These are phyloP conservation scores for Tephrocybe sp. DNA, from an alignment of 768 basidiomycete genomes.

Conservation along the genomic window DNA sequence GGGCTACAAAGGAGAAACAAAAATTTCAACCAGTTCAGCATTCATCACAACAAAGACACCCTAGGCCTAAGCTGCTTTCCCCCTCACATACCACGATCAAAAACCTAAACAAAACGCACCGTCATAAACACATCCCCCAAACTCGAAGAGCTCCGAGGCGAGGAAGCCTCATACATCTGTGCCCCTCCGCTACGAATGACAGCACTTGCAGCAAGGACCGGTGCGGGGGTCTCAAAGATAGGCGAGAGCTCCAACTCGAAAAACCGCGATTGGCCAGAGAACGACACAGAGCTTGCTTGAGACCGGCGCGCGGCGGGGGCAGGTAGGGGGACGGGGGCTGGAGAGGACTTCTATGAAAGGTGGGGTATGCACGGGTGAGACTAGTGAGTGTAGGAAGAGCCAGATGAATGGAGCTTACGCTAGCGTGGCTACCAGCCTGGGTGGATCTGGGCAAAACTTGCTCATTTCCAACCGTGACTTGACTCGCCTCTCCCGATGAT, in stretches of 20 bases:
- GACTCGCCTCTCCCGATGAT: too few species aligned
- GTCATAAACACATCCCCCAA: not conserved
- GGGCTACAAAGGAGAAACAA: not conserved
- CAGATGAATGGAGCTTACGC: too few species aligned
- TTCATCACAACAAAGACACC: not conserved
- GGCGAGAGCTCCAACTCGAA: constrained; percentile 16
- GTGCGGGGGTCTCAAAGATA: constrained; percentile 11
- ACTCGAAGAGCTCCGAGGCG: constrained; percentile 1
- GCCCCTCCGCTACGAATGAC: constrained; percentile 1
- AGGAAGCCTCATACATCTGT: not conserved
- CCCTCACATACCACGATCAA: too few species aligned
- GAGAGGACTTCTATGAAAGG: not conserved
- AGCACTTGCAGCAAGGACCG: constrained; percentile 3
- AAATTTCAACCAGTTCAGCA: not conserved
- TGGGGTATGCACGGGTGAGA: too few species aligned
- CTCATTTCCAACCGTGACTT: too few species aligned
- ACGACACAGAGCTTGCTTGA: constrained; percentile 4
- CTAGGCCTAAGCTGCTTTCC: too few species aligned
- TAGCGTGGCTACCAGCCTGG: too few species aligned
- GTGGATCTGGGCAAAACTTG: too few species aligned
- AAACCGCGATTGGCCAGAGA: constrained; percentile 10
- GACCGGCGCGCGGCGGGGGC: not conserved
- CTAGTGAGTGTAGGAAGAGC: too few species aligned
- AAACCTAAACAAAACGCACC: constrained; percentile 10
- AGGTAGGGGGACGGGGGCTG: not conserved